Percentiles rank a stretch among this genome's conserved stretches.
Evolutionary conservation across 352 stramenopile genomes (phyloP).

Genomic region (Phytophthora parvispora): DNA sequence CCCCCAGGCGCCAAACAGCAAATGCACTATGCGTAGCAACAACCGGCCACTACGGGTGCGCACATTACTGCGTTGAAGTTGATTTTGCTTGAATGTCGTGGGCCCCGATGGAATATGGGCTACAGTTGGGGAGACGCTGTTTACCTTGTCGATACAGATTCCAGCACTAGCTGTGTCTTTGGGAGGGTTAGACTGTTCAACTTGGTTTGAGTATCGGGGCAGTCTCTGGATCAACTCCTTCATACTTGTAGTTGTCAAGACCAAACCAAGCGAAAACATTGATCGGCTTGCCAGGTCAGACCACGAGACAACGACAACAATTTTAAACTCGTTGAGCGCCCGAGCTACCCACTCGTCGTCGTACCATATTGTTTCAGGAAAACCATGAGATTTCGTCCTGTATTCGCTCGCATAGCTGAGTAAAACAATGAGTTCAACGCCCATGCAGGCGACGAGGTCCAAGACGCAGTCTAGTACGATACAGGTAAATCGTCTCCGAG

Average conservation of each 20-base stretch:
- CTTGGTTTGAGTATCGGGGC: background rate
- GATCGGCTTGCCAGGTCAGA: slow-evolving; percentile 12
- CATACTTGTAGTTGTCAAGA: slow-evolving; percentile 8
- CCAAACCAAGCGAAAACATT: slow-evolving; percentile 14
- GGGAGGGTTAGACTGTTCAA: too few relatives aligned
- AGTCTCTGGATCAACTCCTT: background rate
- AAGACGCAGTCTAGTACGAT: slow-evolving; percentile 16
- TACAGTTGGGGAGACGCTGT: too few relatives aligned
- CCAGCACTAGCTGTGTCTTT: too few relatives aligned
- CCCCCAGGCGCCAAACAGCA: slow-evolving; percentile 18
- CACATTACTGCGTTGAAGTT: background rate
- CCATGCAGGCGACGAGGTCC: slow-evolving; percentile 17
- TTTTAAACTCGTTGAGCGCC: slow-evolving; percentile 20
- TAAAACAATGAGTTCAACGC: slow-evolving; percentile 3
- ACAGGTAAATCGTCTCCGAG: background rate
- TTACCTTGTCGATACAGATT: too few relatives aligned
- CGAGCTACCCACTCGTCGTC: slow-evolving; percentile 24
- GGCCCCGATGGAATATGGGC: too few relatives aligned
- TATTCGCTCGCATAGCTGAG: slow-evolving; percentile 8
- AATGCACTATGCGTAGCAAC: too few relatives aligned
- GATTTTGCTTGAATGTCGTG: too few relatives aligned
- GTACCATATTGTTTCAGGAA: slow-evolving; percentile 6
- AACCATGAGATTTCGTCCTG: background rate
- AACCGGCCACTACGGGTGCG: too few relatives aligned
- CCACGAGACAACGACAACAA: slow-evolving; percentile 23